These are phyloP conservation scores for Viridothelium virens DNA, from an alignment of 495 filamentous ascomycete species.

Conservation along the genomic window DNA sequence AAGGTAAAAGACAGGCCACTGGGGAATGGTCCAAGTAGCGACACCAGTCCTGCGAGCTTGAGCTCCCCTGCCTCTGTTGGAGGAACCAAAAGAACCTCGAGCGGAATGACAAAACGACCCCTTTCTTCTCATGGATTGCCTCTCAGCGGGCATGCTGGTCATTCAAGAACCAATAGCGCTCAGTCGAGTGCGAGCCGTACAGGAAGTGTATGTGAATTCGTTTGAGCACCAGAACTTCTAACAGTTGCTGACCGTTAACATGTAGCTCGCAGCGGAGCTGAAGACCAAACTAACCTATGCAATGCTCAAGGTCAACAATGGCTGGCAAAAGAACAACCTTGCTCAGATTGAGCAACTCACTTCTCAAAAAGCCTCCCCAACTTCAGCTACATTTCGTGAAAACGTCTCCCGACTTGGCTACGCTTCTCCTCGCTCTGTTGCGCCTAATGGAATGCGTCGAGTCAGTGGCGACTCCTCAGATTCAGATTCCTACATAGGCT, in stretches of 20 bases:
- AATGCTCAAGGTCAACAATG: constrained; percentile 82
- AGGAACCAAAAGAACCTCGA: constrained; percentile 28
- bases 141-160: background rate
- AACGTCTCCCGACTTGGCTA: background rate
- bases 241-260: background rate
- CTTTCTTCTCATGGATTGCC: constrained; percentile 15
- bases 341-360: constrained; percentile 63
- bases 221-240: background rate
- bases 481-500: background rate
- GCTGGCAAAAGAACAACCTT: constrained; percentile 63
- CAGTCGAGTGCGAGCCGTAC: constrained; percentile 21
- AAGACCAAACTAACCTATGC: constrained; percentile 77
- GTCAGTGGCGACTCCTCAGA: background rate
- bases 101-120: constrained; percentile 25
- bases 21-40: background rate
- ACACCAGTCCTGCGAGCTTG: constrained; percentile 20
- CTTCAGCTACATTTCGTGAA: constrained; percentile 1
- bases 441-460: background rate
- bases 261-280: constrained; percentile 66
- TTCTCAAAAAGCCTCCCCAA: constrained; percentile 52
- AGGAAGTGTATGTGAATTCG: constrained; percentile 14
- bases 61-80: constrained; percentile 17
- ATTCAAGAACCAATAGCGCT: constrained; percentile 12
- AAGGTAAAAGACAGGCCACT: background rate
- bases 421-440: constrained; percentile 1